Conservation (phyloP, 169 alveolate species). For the Miamiensis avidus region DNA sequence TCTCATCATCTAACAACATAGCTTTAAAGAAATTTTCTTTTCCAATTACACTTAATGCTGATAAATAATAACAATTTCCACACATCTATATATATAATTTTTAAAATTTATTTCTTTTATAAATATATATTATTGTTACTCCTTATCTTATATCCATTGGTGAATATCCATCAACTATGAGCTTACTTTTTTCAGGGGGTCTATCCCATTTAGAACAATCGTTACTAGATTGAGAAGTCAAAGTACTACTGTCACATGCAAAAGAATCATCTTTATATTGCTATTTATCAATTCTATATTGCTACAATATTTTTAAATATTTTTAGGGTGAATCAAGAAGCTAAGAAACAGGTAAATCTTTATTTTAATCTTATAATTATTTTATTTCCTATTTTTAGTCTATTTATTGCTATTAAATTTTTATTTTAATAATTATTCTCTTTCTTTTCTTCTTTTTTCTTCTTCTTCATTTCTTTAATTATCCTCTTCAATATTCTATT, state of each 20-base stretch:
- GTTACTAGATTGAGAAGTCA: not conserved
- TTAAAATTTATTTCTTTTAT: not conserved
- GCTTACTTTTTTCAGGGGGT: constrained; percentile 7
- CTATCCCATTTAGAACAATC: constrained; percentile 12
- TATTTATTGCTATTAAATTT: not conserved
- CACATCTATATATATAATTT: not conserved
- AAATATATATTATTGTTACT: not conserved
- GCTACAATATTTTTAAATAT: constrained; percentile 22
- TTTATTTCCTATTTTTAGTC: not conserved
- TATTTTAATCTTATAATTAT: not conserved
- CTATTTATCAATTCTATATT: constrained; percentile 5
- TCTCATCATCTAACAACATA: not conserved
- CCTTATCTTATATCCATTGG: constrained; percentile 56
- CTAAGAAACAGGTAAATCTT: not conserved
- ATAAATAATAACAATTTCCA: constrained; percentile 50
- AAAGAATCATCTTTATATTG: constrained; percentile 11
- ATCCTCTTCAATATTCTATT: not conserved
- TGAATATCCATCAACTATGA: constrained; percentile 16
- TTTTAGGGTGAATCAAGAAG: constrained; percentile 27
- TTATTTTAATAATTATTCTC: constrained; percentile 12
- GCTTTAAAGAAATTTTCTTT: not conserved
- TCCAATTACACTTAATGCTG: constrained; percentile 47
- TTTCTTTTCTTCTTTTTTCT: constrained; percentile 17
- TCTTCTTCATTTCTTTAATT: constrained; percentile 12
- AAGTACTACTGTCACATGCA: not conserved